Percentiles rank a stretch among this genome's conserved stretches.
phyloP scores from a whole-genome alignment of 2,329 filamentous ascomycete genomes.

The Coniochaeta sp. region DNA sequence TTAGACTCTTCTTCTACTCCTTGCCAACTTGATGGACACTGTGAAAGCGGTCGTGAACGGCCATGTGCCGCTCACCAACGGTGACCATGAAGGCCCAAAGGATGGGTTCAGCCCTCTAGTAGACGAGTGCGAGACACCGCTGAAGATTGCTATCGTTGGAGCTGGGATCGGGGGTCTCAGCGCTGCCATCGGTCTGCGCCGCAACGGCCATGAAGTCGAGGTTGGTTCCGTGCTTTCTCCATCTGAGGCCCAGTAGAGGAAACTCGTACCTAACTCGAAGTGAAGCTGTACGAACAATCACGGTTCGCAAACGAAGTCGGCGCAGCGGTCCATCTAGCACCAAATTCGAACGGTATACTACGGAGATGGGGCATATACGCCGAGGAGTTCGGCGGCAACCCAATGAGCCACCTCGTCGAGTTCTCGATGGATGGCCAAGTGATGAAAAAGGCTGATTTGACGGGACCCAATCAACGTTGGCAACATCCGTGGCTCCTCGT shows the following conservation, averaged over 20 bases:
- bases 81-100: background rate
- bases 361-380: constrained; percentile 27
- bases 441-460: constrained; percentile 23
- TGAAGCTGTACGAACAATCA: constrained; percentile 40
- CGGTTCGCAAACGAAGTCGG: constrained; percentile 47
- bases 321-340: constrained; percentile 54
- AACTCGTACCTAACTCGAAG: background rate
- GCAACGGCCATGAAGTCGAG: constrained; percentile 41
- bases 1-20: background rate
- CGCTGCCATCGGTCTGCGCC: constrained; percentile 43
- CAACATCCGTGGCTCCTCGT: constrained; percentile 43
- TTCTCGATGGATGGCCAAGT: constrained; percentile 11
- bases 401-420: constrained; percentile 16
- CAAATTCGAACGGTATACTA: constrained; percentile 53
- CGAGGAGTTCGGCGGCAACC: constrained; percentile 27
- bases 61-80: background rate
- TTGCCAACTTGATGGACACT: background rate
- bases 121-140: background rate
- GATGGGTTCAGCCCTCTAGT: background rate
- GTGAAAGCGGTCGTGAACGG: background rate
- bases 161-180: constrained; percentile 45
- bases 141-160: constrained; percentile 21
- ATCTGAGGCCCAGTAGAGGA: no score
- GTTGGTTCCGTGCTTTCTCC: background rate
- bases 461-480: constrained; percentile 33